Evolutionary conservation across 495 filamentous ascomycete genomes (phyloP).

Genomic region (Pseudoneurospora amorphoporcata): DNA sequence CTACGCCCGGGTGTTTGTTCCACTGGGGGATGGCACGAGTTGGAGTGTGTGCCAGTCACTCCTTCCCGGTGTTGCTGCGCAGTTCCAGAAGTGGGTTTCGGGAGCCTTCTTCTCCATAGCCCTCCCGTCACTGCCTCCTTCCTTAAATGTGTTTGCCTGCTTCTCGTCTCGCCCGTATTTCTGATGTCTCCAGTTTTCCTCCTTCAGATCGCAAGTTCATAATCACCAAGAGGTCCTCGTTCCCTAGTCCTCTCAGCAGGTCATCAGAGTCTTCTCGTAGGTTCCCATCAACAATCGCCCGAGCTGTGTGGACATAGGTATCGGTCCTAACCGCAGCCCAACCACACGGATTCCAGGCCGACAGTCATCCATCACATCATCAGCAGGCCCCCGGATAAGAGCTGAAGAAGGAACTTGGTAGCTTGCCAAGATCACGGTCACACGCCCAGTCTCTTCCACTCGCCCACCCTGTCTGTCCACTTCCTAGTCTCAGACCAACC

Average conservation of each 20-base stretch:
- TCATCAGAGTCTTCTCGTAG: not conserved
- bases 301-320: not conserved
- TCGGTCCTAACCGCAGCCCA: not conserved
- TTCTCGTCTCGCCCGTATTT: not conserved
- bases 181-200: not conserved
- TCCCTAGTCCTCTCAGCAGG: not conserved
- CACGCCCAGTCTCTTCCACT: slow-evolving; percentile 1
- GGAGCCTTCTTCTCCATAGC: not conserved
- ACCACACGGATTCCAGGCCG: not conserved
- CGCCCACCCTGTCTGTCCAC: slow-evolving; percentile 1
- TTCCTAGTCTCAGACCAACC: slow-evolving; percentile 2
- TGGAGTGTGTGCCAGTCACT: not conserved
- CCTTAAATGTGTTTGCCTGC: not conserved
- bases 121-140: not conserved
- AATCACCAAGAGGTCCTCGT: not conserved
- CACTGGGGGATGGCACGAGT: not conserved
- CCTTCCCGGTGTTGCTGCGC: not conserved
- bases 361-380: not conserved
- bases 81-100: not conserved
- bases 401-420: not conserved
- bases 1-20: not conserved
- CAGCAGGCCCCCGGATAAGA: not conserved
- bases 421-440: not conserved
- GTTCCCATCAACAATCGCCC: not conserved
- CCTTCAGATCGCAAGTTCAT: not conserved